Percentiles rank a stretch among this genome's conserved stretches.
phyloP scores from a whole-genome alignment of 2,329 filamentous ascomycete species.

The Colletotrichum sp. region DNA sequence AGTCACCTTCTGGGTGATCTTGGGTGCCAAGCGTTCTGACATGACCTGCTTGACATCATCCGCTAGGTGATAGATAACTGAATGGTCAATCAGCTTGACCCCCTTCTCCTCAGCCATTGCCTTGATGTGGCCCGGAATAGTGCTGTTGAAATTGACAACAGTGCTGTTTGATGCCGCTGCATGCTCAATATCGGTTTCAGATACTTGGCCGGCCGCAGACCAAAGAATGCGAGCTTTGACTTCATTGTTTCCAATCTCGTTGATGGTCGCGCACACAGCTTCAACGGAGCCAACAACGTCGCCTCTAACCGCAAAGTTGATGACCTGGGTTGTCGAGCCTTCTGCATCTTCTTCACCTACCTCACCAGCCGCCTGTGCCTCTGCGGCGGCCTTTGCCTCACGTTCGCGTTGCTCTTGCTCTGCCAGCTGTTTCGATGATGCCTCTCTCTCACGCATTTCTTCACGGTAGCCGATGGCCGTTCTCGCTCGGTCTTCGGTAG shows the following conservation, averaged over 20 bases:
- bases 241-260: slow-evolving; percentile 83
- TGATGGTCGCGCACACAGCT: slow-evolving; percentile 80
- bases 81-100: slow-evolving; percentile 84
- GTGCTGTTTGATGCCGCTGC: slow-evolving; percentile 77
- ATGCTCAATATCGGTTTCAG: slow-evolving; percentile 88
- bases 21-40: slow-evolving; percentile 71
- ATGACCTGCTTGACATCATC: slow-evolving; percentile 75
- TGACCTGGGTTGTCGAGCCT: slow-evolving; percentile 48
- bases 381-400: slow-evolving; percentile 48
- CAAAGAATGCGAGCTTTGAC: slow-evolving; percentile 79
- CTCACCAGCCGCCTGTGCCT: slow-evolving; percentile 38
- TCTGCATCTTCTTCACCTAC: slow-evolving; percentile 41
- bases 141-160: slow-evolving; percentile 86
- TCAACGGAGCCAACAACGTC: slow-evolving; percentile 95
- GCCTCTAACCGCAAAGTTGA: slow-evolving; percentile 88
- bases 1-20: slow-evolving; percentile 71
- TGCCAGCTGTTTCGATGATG: slow-evolving; percentile 84
- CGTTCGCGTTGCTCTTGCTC: slow-evolving; percentile 70
- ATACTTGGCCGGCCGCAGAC: slow-evolving; percentile 77
- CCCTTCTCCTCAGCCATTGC: slow-evolving; percentile 72
- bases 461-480: slow-evolving; percentile 78
- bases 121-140: slow-evolving; percentile 70
- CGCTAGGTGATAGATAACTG: slow-evolving; percentile 81
- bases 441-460: slow-evolving; percentile 73
- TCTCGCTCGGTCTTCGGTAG: slow-evolving; percentile 79